phyloP scores from a whole-genome alignment of 495 filamentous ascomycete genomes.

The Penicillium dipodomyicola region DNA sequence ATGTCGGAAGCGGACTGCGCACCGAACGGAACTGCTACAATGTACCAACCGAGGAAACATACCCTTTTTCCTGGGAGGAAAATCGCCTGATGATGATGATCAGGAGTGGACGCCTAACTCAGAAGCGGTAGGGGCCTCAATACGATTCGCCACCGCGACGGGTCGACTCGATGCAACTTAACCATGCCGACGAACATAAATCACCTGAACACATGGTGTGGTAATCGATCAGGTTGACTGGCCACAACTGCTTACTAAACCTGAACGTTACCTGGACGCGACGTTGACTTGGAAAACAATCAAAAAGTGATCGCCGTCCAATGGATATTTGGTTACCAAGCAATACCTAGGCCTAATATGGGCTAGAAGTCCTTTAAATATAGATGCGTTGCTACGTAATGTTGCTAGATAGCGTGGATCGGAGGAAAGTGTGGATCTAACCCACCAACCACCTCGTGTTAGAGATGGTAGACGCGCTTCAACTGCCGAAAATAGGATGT shows the following conservation, averaged over 20 bases:
- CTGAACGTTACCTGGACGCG: too few species aligned
- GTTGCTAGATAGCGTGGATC: too few species aligned
- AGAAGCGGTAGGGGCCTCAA: slow-evolving; percentile 26
- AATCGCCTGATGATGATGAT: slow-evolving; percentile 30
- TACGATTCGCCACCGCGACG: slow-evolving; percentile 33
- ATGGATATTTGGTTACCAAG: too few species aligned
- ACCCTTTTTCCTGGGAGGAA: slow-evolving; percentile 34
- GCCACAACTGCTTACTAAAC: too few species aligned
- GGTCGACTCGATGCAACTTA: slow-evolving; percentile 29
- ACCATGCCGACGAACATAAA: slow-evolving; percentile 7
- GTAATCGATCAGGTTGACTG: too few species aligned
- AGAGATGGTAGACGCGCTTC: slow-evolving; percentile 9
- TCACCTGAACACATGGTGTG: too few species aligned
- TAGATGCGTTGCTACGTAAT: too few species aligned
- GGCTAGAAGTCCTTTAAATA: too few species aligned
- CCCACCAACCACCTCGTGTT: slow-evolving; percentile 17
- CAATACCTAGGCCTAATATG: too few species aligned
- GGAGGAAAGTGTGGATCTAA: too few species aligned
- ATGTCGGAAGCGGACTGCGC: slow-evolving; percentile 30
- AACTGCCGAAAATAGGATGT: slow-evolving; percentile 6
- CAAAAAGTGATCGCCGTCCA: too few species aligned
- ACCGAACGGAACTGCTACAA: slow-evolving; percentile 34
- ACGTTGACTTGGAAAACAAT: too few species aligned
- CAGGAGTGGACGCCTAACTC: slow-evolving; percentile 32
- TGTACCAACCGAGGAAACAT: slow-evolving; percentile 33